These are phyloP conservation scores for Punica granatum DNA, from an alignment of 345 rosid species.

Conservation along the genomic window DNA sequence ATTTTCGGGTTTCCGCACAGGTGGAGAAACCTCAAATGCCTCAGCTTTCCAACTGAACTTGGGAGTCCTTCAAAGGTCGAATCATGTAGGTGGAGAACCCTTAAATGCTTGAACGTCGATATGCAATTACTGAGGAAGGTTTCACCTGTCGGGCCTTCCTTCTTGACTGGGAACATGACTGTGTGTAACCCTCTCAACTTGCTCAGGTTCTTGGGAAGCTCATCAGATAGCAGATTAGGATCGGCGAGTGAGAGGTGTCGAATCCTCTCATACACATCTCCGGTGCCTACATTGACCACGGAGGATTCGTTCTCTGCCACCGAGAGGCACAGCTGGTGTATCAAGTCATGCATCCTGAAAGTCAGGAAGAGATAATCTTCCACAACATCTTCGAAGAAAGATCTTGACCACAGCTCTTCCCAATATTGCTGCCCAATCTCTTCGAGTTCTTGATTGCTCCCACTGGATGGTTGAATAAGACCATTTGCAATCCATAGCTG, in stretches of 20 bases:
- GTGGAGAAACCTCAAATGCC: slow-evolving; percentile 25
- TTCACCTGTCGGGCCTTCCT: background rate
- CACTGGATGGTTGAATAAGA: slow-evolving; percentile 2
- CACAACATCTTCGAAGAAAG: slow-evolving; percentile 19
- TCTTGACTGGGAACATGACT: slow-evolving; percentile 8
- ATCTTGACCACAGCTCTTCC: slow-evolving; percentile 19
- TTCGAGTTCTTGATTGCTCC: background rate
- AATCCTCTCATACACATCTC: background rate
- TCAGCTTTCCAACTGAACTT: slow-evolving; percentile 9
- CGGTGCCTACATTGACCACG: background rate
- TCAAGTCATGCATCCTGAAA: slow-evolving; percentile 25
- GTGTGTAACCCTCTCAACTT: slow-evolving; percentile 8
- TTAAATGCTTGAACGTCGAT: slow-evolving; percentile 8
- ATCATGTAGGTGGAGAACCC: slow-evolving; percentile 8
- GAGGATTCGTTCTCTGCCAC: slow-evolving; percentile 11
- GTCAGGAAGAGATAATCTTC: rapidly evolving
- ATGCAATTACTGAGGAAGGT: slow-evolving; percentile 5
- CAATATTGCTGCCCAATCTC: slow-evolving; percentile 15
- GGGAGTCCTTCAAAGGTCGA: slow-evolving; percentile 15
- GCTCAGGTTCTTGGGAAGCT: background rate
- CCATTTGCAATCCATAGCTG: slow-evolving; percentile 14
- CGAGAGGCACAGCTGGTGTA: slow-evolving; percentile 19
- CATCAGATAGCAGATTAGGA: background rate
- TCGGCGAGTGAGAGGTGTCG: slow-evolving; percentile 14
- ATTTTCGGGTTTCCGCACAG: background rate